Base-by-base conservation (phyloP, 2,329 filamentous ascomycete genomes). In the Stachybotrys echinatus region DNA sequence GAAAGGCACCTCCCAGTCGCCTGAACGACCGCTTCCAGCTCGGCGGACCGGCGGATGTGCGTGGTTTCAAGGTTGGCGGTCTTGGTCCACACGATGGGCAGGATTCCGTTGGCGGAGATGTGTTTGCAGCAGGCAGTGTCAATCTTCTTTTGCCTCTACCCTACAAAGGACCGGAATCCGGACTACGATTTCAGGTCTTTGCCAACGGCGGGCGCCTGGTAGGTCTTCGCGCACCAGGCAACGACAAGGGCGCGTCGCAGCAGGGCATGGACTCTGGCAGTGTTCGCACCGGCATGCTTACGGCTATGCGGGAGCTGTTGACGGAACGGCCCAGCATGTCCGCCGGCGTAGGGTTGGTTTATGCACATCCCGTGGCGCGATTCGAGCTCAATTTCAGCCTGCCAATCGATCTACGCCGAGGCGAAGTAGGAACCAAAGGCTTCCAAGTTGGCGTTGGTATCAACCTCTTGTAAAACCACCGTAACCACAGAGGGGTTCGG, bases 371-470 rank as follows among this genome's bases (percentile, higher is more conserved):
- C 0, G 87, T 92, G 19, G 94, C 94, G 12, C 76, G 94, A 50
- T 96, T 99, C 56, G 94, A 99, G 74, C 75, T 99, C 58, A 99
- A 99, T 70, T 96, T 99, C 66, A 91, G 88, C 60, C 68, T 99
- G 57, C 94, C 94, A 1, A 67, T 99, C 52, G 85, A 92, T 18
- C 68, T 90, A 61, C 80, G 94, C 51, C 85, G 80, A 55, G 91
- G 90, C 34, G 94, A 99, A 71, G 86, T 94, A 59, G 86, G 84
- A 17, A 83, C 92, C 49, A 99, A 99, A 73, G 94, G 94, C 1
- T 65, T 99, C 55, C 91, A 94, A 66, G 85, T 99, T 61, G 94
- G 94, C n/a, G 89, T 99, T 39, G 94, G 94, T 46, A 91, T 99
- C 64, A 95, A 89, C 72, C 96, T 99, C 66, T 72, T 97, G 77